Conservation (phyloP, 2,329 filamentous ascomycete species). For the Ascochyta clinopodiicola region DNA sequence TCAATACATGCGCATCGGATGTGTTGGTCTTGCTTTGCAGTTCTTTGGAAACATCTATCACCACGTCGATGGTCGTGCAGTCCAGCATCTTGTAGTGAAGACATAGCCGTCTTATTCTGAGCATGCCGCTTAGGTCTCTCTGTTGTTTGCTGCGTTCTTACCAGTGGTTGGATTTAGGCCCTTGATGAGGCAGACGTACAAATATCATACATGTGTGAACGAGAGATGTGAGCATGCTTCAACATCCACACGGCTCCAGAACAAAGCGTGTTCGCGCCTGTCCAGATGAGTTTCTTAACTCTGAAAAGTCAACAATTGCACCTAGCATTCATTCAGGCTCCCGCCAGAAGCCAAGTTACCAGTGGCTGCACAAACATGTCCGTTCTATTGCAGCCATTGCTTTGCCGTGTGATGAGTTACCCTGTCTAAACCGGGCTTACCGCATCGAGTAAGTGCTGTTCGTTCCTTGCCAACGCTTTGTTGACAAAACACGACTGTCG, state of each 20-base stretch:
- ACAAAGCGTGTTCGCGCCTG: neutral
- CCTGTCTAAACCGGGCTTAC: neutral
- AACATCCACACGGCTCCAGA: neutral
- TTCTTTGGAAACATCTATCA: neutral
- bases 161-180: neutral
- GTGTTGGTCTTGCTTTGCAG: neutral
- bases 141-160: neutral
- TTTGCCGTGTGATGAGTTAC: neutral
- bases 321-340: too few relatives aligned
- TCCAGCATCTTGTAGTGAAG: neutral
- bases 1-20: neutral
- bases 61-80: neutral
- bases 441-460: conserved; percentile 19
- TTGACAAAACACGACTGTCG: conserved; percentile 23
- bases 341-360: too few relatives aligned
- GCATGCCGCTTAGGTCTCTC: neutral
- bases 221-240: neutral
- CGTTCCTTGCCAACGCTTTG: conserved; percentile 17
- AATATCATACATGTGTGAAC: neutral
- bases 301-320: too few relatives aligned
- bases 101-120: too few relatives aligned
- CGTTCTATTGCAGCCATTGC: neutral
- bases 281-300: neutral
- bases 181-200: neutral
- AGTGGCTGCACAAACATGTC: too few relatives aligned